phyloP scores from a whole-genome alignment of 192 early-diverging fungal genomes.

The Podila clonocystis region DNA sequence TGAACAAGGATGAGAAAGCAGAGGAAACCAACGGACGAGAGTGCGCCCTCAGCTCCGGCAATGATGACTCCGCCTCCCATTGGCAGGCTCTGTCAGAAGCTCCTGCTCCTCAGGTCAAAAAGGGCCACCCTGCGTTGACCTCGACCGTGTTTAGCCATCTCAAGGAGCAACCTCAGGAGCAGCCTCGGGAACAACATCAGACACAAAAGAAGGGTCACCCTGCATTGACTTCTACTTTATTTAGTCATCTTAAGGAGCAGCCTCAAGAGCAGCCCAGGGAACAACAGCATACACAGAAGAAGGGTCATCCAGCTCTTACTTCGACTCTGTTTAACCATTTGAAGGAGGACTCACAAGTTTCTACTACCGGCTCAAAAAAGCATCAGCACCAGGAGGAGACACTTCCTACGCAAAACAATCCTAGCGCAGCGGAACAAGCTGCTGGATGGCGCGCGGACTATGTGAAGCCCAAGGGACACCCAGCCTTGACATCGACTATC shows the following conservation, averaged over 20 bases:
- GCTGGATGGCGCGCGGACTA: constrained; percentile 44
- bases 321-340: constrained; percentile 5
- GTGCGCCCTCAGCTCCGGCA: neutral
- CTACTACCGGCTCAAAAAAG: neutral
- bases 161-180: constrained; percentile 1
- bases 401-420: constrained; percentile 2
- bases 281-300: constrained; percentile 6
- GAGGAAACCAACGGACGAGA: neutral
- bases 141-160: constrained; percentile 36
- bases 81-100: neutral
- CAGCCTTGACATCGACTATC: constrained; percentile 37
- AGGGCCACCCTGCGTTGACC: constrained; percentile 42
- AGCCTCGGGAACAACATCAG: neutral
- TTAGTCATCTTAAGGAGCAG: constrained; percentile 10
- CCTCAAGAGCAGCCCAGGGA: neutral
- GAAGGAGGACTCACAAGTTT: neutral
- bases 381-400: neutral
- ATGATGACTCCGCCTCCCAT: neutral
- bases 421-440: constrained; percentile 19
- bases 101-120: constrained; percentile 12
- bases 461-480: constrained; percentile 49
- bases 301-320: constrained; percentile 10
- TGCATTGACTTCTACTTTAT: constrained; percentile 36
- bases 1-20: neutral
- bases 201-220: constrained; percentile 35